Conservation (phyloP, 495 filamentous ascomycete genomes). For the Tricharina praecox region DNA sequence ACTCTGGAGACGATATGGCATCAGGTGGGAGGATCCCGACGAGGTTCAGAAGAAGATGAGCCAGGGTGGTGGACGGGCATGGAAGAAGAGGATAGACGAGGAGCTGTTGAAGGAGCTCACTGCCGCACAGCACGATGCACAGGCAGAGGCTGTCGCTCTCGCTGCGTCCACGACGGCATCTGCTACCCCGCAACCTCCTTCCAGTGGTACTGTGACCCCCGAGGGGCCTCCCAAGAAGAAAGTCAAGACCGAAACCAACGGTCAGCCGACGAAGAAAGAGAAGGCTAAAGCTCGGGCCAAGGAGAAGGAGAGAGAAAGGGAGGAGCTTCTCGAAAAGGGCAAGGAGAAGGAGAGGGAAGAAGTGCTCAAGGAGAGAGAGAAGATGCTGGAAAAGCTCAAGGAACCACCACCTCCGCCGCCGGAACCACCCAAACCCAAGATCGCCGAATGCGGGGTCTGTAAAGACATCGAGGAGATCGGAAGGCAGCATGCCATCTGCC, state of each 20-base stretch:
- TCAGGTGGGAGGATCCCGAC: slow-evolving; percentile 91
- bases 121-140: slow-evolving; percentile 32
- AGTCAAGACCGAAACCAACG: slow-evolving; percentile 30
- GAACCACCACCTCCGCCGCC: slow-evolving; percentile 40
- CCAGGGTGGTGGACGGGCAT: slow-evolving; percentile 62
- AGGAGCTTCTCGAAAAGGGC: not conserved
- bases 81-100: slow-evolving; percentile 78
- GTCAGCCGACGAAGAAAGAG: slow-evolving; percentile 15
- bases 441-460: slow-evolving; percentile 75
- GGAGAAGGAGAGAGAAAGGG: slow-evolving; percentile 1
- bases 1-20: slow-evolving; percentile 84
- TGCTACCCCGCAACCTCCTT: slow-evolving; percentile 10
- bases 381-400: slow-evolving; percentile 24
- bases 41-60: slow-evolving; percentile 82
- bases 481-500: slow-evolving; percentile 59
- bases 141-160: slow-evolving; percentile 15
- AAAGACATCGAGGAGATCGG: slow-evolving; percentile 49
- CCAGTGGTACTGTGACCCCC: slow-evolving; percentile 7
- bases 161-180: slow-evolving; percentile 16
- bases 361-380: slow-evolving; percentile 2
- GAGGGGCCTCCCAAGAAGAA: slow-evolving; percentile 39
- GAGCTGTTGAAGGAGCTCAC: slow-evolving; percentile 71
- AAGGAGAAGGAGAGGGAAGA: slow-evolving; percentile 2
- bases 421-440: slow-evolving; percentile 58
- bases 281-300: slow-evolving; percentile 2